Percentiles rank a stretch among this genome's conserved stretches.
phyloP scores from a whole-genome alignment of 768 basidiomycete species.

The Tephrocybe rancida region DNA sequence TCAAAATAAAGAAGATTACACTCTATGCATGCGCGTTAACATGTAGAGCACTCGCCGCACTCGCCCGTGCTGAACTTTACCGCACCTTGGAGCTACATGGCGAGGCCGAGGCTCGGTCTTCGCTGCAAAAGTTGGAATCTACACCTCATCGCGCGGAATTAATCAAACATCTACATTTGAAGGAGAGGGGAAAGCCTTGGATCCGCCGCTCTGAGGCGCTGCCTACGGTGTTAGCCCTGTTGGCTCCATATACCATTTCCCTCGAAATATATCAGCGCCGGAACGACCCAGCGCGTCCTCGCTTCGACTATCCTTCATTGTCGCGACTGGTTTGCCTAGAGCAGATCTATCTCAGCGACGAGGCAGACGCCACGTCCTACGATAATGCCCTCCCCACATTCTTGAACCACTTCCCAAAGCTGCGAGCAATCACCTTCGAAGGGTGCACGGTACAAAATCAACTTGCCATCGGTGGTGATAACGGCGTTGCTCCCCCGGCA shows the following conservation, averaged over 20 bases:
- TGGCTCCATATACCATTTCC: constrained; percentile 11
- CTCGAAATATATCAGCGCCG: constrained; percentile 13
- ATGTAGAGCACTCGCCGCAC: constrained; percentile 4
- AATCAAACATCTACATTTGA: constrained; percentile 11
- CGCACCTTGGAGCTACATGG: background rate
- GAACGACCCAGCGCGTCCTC: background rate
- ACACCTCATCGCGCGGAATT: constrained; percentile 4
- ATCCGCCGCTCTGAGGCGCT: constrained; percentile 10
- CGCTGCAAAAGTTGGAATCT: constrained; percentile 6
- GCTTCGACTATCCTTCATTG: constrained; percentile 9
- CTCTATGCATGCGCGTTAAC: constrained; percentile 11
- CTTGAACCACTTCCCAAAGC: constrained; percentile 15
- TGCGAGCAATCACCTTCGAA: constrained; percentile 12
- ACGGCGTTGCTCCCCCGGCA: background rate
- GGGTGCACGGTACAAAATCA: constrained; percentile 6
- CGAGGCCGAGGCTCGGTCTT: background rate
- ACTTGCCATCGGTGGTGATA: background rate
- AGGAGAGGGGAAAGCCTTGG: constrained; percentile 14
- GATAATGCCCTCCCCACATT: constrained; percentile 13
- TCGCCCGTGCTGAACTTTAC: constrained; percentile 2
- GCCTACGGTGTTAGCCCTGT: constrained; percentile 1
- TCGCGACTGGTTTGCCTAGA: constrained; percentile 4
- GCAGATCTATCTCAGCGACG: constrained; percentile 8
- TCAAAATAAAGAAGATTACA: constrained; percentile 3
- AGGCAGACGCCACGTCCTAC: background rate